Conservation (phyloP, 2,329 filamentous ascomycete species). For the Phialophora expanda region DNA sequence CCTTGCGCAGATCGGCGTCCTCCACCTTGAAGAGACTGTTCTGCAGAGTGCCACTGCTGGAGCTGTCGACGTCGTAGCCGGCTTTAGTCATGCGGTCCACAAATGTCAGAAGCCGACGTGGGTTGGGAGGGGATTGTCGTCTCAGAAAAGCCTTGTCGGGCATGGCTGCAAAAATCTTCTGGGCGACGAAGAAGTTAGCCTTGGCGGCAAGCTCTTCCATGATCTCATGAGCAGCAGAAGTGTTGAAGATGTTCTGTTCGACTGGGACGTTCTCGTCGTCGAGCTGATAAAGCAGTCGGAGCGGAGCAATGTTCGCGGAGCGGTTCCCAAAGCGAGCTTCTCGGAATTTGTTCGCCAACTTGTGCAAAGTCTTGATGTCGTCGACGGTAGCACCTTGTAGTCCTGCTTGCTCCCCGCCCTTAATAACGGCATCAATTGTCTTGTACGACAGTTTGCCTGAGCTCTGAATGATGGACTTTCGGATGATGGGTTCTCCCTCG, state of each 20-base stretch:
- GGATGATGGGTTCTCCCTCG: conserved; percentile 90
- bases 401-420: conserved; percentile 65
- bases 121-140: conserved; percentile 82
- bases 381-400: conserved; percentile 71
- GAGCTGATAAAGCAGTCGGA: conserved; percentile 88
- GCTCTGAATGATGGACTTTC: conserved; percentile 92
- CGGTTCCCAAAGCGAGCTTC: conserved; percentile 83
- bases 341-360: conserved; percentile 86
- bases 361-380: conserved; percentile 79
- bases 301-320: conserved; percentile 77
- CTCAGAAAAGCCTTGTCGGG: conserved; percentile 93
- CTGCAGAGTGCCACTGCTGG: conserved; percentile 87
- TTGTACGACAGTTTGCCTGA: conserved; percentile 81
- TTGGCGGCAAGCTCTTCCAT: conserved; percentile 96
- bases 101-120: conserved; percentile 86
- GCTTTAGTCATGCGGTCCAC: conserved; percentile 90
- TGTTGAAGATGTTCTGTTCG: conserved; percentile 94
- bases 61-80: conserved; percentile 85
- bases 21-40: conserved; percentile 94
- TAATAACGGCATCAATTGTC: conserved; percentile 82
- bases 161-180: conserved; percentile 76
- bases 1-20: conserved; percentile 86
- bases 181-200: conserved; percentile 85
- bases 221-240: conserved; percentile 84
- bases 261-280: conserved; percentile 98